Evolutionary conservation across 768 basidiomycete species (phyloP).

Genomic region (Dioszegia crocea): DNA sequence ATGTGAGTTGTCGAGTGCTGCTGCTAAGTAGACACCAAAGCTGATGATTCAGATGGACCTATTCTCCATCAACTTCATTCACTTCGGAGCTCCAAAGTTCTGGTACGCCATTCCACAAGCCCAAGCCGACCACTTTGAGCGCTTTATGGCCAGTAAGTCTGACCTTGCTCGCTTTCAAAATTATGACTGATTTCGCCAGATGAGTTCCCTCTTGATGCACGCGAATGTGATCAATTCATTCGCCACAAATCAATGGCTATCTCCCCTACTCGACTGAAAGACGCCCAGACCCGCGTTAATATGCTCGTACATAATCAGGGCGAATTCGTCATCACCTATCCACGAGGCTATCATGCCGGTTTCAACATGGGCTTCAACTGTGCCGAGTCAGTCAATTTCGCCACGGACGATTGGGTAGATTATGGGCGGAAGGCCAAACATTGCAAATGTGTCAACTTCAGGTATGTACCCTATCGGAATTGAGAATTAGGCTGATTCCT

Average conservation of each 20-base stretch:
- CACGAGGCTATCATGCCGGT: slow-evolving; percentile 91
- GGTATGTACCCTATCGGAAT: slow-evolving; percentile 39
- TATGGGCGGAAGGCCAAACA: slow-evolving; percentile 68
- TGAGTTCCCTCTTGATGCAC: slow-evolving; percentile 82
- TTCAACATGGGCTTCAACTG: slow-evolving; percentile 96
- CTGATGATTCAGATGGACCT: slow-evolving; percentile 67
- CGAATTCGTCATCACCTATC: slow-evolving; percentile 96
- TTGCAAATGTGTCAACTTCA: slow-evolving; percentile 51
- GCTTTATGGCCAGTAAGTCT: slow-evolving; percentile 77
- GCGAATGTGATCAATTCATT: slow-evolving; percentile 84
- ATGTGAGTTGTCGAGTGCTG: slow-evolving; percentile 49
- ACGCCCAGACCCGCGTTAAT: slow-evolving; percentile 76
- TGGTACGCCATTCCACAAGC: slow-evolving; percentile 96
- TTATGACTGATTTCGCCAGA: slow-evolving; percentile 54
- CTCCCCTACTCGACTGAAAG: slow-evolving; percentile 75
- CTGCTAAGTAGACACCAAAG: not conserved
- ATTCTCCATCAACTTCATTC: slow-evolving; percentile 97
- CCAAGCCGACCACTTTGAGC: slow-evolving; percentile 74
- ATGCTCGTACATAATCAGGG: slow-evolving; percentile 83
- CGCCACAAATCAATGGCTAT: slow-evolving; percentile 94
- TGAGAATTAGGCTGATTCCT: slow-evolving; percentile 52
- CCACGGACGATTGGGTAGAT: slow-evolving; percentile 88
- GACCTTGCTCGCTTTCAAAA: not conserved
- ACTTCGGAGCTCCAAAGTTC: slow-evolving; percentile 89
- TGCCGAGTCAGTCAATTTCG: slow-evolving; percentile 96